Evolutionary conservation across 306 rosid genomes (phyloP), one percentile per base, ranked within the genome.

Genomic region (Arachis stenosperma): DNA sequence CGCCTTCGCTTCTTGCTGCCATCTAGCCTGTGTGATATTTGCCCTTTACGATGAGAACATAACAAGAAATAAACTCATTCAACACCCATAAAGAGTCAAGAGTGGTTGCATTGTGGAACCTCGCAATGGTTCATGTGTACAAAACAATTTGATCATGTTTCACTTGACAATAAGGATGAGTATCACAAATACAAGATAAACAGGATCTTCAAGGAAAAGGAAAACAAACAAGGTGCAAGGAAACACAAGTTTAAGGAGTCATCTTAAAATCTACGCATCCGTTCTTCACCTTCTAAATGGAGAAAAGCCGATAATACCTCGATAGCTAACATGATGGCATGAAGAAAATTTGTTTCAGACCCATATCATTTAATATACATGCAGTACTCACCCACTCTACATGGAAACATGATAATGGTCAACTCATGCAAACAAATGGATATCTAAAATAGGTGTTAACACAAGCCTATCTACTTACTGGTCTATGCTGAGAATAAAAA

Each of bases 1-100:
- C 61, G 81, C 82, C 83, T 74, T 89, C 80, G 79, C 83, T 80
- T 88, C 93, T 53, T 83, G 83, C 44, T 83, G 78, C 88, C 89
- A 83, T 83, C 90, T 86, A 80, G 85, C 96, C 97, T 92, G 96
- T 71, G 72, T 71, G 72, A 81, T 75, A 78, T 65, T 72, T 78
- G 74, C 60, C 58, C 73, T 61, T 55, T 70, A 75, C 79, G 78
- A 84, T 91, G 81, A 87, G 88, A 82, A 85, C 77, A 77, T 61
- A 66, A 52, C 75, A 82, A 76, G 69, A 61, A 78, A 40, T 62
- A 81, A 69, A 43, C 79, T 78, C 62, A 79, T 51, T 68, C 73
- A 82, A 72, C 78, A 82, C 76, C 75, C 62, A 50, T 14, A 59
- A 33, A 75, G 52, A 61, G 76, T 71, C 66, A 75, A 70, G 9